Percentiles rank a stretch among this genome's conserved stretches.
Evolutionary conservation across 306 rosid genomes (phyloP).

Genomic region (Cicer cuneatum): DNA sequence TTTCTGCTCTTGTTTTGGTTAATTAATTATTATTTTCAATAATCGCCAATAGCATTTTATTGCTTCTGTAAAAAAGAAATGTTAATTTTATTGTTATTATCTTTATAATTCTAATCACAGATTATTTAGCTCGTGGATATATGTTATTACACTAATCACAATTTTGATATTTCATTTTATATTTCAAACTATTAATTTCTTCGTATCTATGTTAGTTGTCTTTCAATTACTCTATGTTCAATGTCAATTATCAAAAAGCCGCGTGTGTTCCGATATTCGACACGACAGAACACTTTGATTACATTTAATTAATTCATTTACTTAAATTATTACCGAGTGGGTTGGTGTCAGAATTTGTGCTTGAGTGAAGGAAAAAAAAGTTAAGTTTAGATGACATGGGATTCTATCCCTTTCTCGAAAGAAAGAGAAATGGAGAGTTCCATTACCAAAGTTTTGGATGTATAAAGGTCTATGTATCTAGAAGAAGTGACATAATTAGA

Average conservation of each 20-base stretch:
- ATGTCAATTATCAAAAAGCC: slow-evolving; percentile 19
- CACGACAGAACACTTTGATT: no score
- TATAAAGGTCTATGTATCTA: no score
- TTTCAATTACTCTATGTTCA: neutral
- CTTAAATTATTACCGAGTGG: no score
- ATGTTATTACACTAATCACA: neutral
- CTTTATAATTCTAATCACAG: neutral
- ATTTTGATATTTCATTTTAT: slow-evolving; percentile 8
- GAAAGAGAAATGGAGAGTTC: no score
- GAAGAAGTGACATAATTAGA: no score
- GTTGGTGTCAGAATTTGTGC: no score
- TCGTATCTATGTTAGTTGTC: neutral
- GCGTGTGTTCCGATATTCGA: no score
- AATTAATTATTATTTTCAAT: slow-evolving; percentile 1
- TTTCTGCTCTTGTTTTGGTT: slow-evolving; percentile 2
- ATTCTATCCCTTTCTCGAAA: no score
- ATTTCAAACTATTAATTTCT: neutral
- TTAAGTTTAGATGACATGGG: neutral
- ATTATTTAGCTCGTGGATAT: neutral
- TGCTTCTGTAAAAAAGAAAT: no score
- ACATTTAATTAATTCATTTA: neutral
- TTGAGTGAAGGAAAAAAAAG: neutral
- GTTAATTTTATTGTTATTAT: neutral
- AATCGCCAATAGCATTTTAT: neutral
- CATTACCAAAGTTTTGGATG: no score